A percentile compares a stretch with the other conserved stretches of the same genome.
phyloP scores from a whole-genome alignment of 305 asterid species.

The Salvia sclarea region DNA sequence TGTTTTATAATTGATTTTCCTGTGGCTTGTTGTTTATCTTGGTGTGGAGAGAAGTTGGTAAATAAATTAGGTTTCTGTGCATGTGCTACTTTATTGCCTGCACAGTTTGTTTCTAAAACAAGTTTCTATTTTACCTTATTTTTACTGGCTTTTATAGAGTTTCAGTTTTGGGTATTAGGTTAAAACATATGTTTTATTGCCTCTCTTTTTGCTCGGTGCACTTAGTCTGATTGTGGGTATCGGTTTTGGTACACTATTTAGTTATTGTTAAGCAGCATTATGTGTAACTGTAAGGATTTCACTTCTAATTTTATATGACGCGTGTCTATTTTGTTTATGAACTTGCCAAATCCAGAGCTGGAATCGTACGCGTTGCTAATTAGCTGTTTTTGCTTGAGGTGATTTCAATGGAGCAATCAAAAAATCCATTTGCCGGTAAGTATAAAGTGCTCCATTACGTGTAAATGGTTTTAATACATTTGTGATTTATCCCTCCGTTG shows the following conservation, averaged over 20 bases:
- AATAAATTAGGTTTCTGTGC: conserved; percentile 13
- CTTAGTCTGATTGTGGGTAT: background rate
- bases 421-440: conserved; percentile 47
- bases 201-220: conserved; percentile 10
- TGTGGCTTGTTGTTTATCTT: conserved; percentile 21
- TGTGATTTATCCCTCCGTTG: conserved; percentile 9
- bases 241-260: conserved; percentile 4
- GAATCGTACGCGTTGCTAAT: background rate
- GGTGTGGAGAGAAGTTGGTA: conserved; percentile 26
- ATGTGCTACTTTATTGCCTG: conserved; percentile 2
- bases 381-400: conserved; percentile 36
- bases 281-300: background rate
- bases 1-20: conserved; percentile 23
- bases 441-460: conserved; percentile 24
- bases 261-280: background rate
- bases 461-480: conserved; percentile 5
- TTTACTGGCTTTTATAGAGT: conserved; percentile 21
- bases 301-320: conserved; percentile 4
- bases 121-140: background rate
- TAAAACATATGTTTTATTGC: background rate
- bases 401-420: conserved; percentile 55
- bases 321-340: conserved; percentile 9
- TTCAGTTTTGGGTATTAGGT: conserved; percentile 22
- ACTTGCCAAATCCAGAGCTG: conserved; percentile 27
- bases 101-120: conserved; percentile 24